Conservation (phyloP, 345 rosid genomes). For the Boechera divaricarpa region DNA sequence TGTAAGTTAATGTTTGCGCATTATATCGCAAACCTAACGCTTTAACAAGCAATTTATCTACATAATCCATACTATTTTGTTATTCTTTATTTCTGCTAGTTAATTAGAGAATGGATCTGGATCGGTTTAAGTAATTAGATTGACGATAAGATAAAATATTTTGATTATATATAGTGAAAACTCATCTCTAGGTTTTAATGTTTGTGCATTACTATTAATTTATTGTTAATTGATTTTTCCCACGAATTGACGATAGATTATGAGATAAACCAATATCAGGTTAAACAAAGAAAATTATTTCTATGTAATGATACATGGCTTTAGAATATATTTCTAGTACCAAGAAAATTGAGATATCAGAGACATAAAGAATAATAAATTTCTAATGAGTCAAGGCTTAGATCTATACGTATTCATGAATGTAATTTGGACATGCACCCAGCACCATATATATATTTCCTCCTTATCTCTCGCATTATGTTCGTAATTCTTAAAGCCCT, state of each 20-base stretch:
- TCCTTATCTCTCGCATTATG: slow-evolving; percentile 19
- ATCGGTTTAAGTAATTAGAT: slow-evolving; percentile 17
- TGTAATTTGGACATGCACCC: slow-evolving; percentile 12
- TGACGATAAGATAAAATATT: not conserved
- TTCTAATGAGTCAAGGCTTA: not conserved
- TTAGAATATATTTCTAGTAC: not conserved
- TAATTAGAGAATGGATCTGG: slow-evolving; percentile 19
- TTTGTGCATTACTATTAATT: slow-evolving; percentile 5
- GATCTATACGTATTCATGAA: slow-evolving; percentile 27
- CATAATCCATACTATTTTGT: slow-evolving; percentile 9
- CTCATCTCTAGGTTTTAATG: slow-evolving; percentile 13
- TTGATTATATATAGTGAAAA: not conserved
- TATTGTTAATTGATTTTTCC: not conserved
- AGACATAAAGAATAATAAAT: not conserved
- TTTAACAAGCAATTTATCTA: slow-evolving; percentile 6
- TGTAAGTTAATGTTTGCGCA: slow-evolving; percentile 26
- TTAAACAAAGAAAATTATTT: not conserved
- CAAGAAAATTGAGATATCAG: slow-evolving; percentile 16
- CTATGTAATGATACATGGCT: not conserved
- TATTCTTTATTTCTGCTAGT: not conserved
- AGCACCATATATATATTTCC: not conserved
- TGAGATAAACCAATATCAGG: not conserved
- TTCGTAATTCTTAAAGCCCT: not conserved
- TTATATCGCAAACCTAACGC: slow-evolving; percentile 31
- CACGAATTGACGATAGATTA: not conserved